Evolutionary conservation across 139 green algal genomes (phyloP).

Genomic region (Spirogloea muscicola): DNA sequence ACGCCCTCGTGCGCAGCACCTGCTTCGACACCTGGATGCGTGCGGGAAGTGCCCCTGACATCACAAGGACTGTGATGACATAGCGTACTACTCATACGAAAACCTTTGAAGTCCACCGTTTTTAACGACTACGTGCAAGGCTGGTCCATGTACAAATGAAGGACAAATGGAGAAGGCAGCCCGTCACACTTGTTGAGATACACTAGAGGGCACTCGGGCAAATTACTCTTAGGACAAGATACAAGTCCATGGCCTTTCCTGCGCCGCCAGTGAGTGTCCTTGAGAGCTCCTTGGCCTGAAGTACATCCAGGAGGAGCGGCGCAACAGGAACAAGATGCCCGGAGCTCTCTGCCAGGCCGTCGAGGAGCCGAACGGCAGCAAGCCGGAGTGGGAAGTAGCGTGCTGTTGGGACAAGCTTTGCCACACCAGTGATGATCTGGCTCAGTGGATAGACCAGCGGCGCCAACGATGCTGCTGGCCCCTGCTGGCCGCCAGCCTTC

Average conservation of each 20-base stretch:
- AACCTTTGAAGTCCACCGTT: too few relatives aligned
- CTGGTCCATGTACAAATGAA: too few relatives aligned
- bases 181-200: too few relatives aligned
- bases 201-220: too few relatives aligned
- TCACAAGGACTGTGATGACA: too few relatives aligned
- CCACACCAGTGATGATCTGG: conserved; percentile 57
- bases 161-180: too few relatives aligned
- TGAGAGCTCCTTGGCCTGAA: conserved; percentile 49
- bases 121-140: too few relatives aligned
- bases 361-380: conserved; percentile 59
- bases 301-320: conserved; percentile 74
- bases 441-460: conserved; percentile 82
- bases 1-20: neutral
- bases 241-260: conserved; percentile 26
- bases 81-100: too few relatives aligned
- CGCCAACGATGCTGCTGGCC: too few relatives aligned
- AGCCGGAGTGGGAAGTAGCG: conserved; percentile 87
- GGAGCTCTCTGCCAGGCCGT: conserved; percentile 58
- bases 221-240: too few relatives aligned
- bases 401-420: conserved; percentile 78
- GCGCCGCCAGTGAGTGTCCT: conserved; percentile 15
- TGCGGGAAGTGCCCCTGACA: too few relatives aligned
- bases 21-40: conserved; percentile 32
- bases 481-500: too few relatives aligned
- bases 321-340: conserved; percentile 71